Conservation (phyloP, 225 moss, liverwort and hornwort species). For the Sphagnum contortum region DNA sequence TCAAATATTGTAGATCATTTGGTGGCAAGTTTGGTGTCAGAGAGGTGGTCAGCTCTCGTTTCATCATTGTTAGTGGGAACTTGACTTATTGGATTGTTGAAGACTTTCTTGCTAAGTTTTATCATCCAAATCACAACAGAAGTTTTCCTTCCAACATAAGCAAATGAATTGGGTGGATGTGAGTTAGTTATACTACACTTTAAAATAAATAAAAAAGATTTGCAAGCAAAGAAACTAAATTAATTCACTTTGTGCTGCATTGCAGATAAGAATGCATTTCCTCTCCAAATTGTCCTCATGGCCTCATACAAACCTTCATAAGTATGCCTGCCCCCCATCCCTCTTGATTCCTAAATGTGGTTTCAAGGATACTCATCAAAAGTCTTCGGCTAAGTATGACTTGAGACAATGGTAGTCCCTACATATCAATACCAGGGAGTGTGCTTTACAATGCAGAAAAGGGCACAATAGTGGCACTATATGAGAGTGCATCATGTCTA, state of each 20-base stretch:
- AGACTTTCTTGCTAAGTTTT: slow-evolving; percentile 80
- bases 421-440: too few species aligned
- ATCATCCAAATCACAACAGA: slow-evolving; percentile 70
- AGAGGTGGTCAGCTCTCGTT: slow-evolving; percentile 78
- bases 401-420: too few species aligned
- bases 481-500: too few species aligned
- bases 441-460: too few species aligned
- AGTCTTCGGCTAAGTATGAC: too few species aligned
- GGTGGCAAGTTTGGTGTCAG: slow-evolving; percentile 72
- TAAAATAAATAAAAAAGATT: too few species aligned
- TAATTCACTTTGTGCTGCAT: background rate
- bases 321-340: slow-evolving; percentile 5
- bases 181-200: too few species aligned
- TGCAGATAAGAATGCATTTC: slow-evolving; percentile 90
- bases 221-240: too few species aligned
- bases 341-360: too few species aligned
- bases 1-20: slow-evolving; percentile 42
- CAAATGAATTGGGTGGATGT: too few species aligned
- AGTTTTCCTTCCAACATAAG: slow-evolving; percentile 21
- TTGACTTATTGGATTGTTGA: slow-evolving; percentile 68
- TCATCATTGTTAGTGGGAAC: slow-evolving; percentile 83
- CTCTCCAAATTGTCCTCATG: slow-evolving; percentile 78
- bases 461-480: too few species aligned
- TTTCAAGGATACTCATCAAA: too few species aligned
- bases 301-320: slow-evolving; percentile 97